A percentile compares a stretch with the other conserved stretches of the same genome.
phyloP scores from a whole-genome alignment of 805 yeast genomes.

The Saccharomycopsis malanga region DNA sequence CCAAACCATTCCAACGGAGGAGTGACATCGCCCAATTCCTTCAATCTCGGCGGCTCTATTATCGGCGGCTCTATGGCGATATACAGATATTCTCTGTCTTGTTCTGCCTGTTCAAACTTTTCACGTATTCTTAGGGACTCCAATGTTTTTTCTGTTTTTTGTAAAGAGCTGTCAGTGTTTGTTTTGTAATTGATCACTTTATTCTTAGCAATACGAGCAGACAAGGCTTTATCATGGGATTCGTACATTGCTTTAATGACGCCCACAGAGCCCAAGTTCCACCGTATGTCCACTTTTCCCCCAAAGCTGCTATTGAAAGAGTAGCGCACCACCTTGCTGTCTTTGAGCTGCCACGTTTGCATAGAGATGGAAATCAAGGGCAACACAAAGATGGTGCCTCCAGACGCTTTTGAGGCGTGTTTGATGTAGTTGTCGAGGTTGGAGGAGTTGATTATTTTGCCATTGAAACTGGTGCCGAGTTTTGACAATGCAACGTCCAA shows the following conservation, averaged over 20 bases:
- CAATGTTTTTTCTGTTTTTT: slow-evolving; percentile 40
- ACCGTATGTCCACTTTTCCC: slow-evolving; percentile 82
- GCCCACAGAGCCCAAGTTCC: slow-evolving; percentile 91
- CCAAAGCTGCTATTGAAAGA: slow-evolving; percentile 69
- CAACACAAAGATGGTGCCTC: slow-evolving; percentile 74
- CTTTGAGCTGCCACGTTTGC: slow-evolving; percentile 61
- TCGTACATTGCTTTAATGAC: slow-evolving; percentile 91
- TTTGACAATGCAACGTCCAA: slow-evolving; percentile 62
- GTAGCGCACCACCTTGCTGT: slow-evolving; percentile 54
- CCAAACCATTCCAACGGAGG: slow-evolving; percentile 99
- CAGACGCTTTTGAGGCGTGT: slow-evolving; percentile 53
- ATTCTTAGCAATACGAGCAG: slow-evolving; percentile 45
- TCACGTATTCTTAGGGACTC: slow-evolving; percentile 27
- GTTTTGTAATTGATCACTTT: slow-evolving; percentile 25
- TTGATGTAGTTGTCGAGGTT: slow-evolving; percentile 49
- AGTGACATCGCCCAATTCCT: slow-evolving; percentile 92
- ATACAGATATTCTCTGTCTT: slow-evolving; percentile 40
- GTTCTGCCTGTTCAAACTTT: slow-evolving; percentile 22
- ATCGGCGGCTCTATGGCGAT: slow-evolving; percentile 65
- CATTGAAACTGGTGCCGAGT: slow-evolving; percentile 43
- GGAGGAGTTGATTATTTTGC: slow-evolving; percentile 39
- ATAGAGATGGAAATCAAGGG: slow-evolving; percentile 71
- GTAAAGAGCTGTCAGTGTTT: slow-evolving; percentile 19
- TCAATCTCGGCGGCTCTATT: slow-evolving; percentile 83
- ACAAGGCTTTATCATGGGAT: slow-evolving; percentile 68